Conservation (phyloP, 2,329 filamentous ascomycete genomes). For the Arachnopeziza araneosa region DNA sequence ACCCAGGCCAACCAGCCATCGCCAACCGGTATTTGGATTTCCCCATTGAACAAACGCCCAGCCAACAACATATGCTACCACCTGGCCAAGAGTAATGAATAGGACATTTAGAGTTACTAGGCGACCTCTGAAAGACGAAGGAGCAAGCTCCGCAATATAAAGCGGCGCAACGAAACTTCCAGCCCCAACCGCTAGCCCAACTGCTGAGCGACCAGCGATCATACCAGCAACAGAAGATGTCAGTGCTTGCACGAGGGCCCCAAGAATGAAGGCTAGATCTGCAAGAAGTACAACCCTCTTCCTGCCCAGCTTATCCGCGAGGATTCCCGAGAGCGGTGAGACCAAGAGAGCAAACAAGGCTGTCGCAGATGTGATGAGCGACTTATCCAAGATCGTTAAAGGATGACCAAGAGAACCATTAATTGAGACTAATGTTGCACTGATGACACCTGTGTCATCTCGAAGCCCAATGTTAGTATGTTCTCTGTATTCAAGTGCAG, state of each 20-base stretch:
- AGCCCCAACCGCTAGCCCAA: constrained; percentile 68
- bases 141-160: constrained; percentile 83
- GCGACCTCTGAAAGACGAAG: constrained; percentile 67
- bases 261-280: constrained; percentile 61
- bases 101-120: constrained; percentile 77
- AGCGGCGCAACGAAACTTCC: constrained; percentile 80
- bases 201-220: constrained; percentile 62
- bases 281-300: constrained; percentile 58
- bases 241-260: constrained; percentile 59
- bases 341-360: constrained; percentile 59
- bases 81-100: constrained; percentile 83
- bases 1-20: constrained; percentile 87
- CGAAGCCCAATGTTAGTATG: neutral
- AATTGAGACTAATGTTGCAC: constrained; percentile 61
- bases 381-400: constrained; percentile 61
- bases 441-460: constrained; percentile 50
- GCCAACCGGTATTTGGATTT: constrained; percentile 59
- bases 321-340: constrained; percentile 58
- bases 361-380: constrained; percentile 64
- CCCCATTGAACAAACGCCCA: constrained; percentile 63
- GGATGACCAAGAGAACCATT: constrained; percentile 49
- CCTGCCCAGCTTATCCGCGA: constrained; percentile 57
- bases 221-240: constrained; percentile 55
- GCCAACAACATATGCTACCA: constrained; percentile 80
- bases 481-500: neutral